A percentile compares a stretch with the other conserved stretches of the same genome.
These are phyloP conservation scores for Aspergillus campestris DNA, from an alignment of 495 filamentous ascomycete species.

Conservation along the genomic window DNA sequence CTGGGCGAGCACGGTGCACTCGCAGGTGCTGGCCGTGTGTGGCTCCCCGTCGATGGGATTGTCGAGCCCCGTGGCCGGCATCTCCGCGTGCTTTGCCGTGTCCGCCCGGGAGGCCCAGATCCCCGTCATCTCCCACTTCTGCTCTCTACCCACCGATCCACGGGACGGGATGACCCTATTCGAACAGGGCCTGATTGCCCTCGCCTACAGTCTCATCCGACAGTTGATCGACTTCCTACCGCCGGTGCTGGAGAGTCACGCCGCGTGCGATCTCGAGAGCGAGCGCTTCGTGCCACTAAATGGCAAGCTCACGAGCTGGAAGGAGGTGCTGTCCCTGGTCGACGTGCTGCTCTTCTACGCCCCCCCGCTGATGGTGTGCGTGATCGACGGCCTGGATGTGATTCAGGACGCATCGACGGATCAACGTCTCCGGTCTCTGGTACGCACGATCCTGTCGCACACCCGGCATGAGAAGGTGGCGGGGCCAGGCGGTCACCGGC, in stretches of 20 bases:
- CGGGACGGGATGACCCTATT: conserved; percentile 20
- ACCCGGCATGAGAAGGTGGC: conserved; percentile 19
- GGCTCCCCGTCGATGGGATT: conserved; percentile 21
- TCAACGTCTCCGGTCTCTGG: conserved; percentile 25
- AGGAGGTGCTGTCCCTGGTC: conserved; percentile 31
- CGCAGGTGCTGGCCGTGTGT: conserved; percentile 33
- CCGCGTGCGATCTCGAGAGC: conserved; percentile 27
- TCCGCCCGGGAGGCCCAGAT: conserved; percentile 26
- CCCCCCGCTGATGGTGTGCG: conserved; percentile 35
- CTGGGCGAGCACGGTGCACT: conserved; percentile 29
- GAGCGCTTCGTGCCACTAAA: conserved; percentile 34
- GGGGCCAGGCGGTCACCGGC: conserved; percentile 13
- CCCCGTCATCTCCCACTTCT: conserved; percentile 40
- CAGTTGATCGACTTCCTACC: conserved; percentile 39
- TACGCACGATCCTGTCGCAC: conserved; percentile 31
- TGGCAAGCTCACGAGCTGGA: conserved; percentile 32
- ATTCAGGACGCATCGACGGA: conserved; percentile 33
- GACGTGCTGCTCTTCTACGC: conserved; percentile 32
- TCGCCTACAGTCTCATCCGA: conserved; percentile 42
- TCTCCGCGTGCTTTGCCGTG: conserved; percentile 31
- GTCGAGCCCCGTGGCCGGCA: conserved; percentile 25
- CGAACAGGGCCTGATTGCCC: conserved; percentile 31
- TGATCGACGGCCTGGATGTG: conserved; percentile 35
- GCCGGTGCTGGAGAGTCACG: conserved; percentile 32
- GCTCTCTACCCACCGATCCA: conserved; percentile 21